Conservation (phyloP, 139 green algal genomes). For the Chlorella sp. region DNA sequence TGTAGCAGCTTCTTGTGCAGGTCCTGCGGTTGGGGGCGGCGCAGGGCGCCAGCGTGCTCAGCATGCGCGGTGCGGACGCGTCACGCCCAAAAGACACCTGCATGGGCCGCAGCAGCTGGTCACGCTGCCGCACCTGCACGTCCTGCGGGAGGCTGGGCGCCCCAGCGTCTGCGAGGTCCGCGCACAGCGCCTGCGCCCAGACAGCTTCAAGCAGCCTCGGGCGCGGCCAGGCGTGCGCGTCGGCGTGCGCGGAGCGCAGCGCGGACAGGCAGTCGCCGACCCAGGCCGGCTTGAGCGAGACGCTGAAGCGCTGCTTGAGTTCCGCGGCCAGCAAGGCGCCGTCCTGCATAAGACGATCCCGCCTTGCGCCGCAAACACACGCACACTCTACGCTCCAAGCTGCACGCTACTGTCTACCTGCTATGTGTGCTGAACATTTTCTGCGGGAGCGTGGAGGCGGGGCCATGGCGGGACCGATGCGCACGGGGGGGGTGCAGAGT, state of each 20-base stretch:
- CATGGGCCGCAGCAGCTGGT: not conserved
- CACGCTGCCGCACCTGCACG: not conserved
- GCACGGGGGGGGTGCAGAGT: no score
- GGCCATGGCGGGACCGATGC: no score
- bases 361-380: no score
- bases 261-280: not conserved
- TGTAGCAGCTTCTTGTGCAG: slow-evolving; percentile 40
- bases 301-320: not conserved
- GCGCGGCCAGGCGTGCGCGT: not conserved
- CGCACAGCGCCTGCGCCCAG: slow-evolving; percentile 3
- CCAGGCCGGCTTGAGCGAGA: not conserved
- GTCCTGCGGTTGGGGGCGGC: slow-evolving; percentile 20
- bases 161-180: slow-evolving; percentile 6
- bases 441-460: no score
- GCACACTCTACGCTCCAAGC: no score
- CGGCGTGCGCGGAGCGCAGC: not conserved
- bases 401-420: no score
- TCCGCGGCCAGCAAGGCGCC: not conserved
- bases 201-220: not conserved
- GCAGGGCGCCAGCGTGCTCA: not conserved
- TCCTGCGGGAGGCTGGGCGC: not conserved
- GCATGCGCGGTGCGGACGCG: not conserved
- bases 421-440: no score
- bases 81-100: not conserved
- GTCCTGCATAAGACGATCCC: no score